Percentiles rank a stretch among this genome's conserved stretches.
Evolutionary conservation across 768 basidiomycete genomes (phyloP).

Genomic region (Pisolithus albus): DNA sequence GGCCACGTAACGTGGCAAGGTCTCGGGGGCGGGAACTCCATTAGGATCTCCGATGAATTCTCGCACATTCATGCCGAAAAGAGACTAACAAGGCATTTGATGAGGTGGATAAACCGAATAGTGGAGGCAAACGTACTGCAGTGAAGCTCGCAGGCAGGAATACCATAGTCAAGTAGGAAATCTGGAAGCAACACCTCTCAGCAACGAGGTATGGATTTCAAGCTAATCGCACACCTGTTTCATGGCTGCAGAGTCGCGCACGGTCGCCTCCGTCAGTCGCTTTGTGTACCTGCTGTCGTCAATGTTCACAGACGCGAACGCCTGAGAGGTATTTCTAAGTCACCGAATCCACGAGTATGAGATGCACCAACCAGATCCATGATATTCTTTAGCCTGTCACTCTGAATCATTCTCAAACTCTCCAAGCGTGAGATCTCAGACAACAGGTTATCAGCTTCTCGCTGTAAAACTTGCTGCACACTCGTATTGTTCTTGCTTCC

Average conservation of each 20-base stretch:
- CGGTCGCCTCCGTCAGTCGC: constrained; percentile 39
- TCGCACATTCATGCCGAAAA: constrained; percentile 52
- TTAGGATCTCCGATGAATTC: constrained; percentile 29
- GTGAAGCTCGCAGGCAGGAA: constrained; percentile 51
- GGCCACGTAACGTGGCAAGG: constrained; percentile 34
- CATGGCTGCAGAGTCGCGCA: constrained; percentile 37
- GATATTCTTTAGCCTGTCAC: constrained; percentile 25
- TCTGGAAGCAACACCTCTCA: constrained; percentile 9
- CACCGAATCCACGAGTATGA: not conserved
- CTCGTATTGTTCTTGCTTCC: constrained; percentile 1
- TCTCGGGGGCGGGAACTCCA: constrained; percentile 14
- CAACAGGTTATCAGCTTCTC: constrained; percentile 42
- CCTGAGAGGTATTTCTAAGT: constrained; percentile 27
- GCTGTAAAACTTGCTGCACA: constrained; percentile 34
- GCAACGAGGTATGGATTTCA: constrained; percentile 19
- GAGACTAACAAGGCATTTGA: constrained; percentile 27
- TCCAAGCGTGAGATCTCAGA: constrained; percentile 47
- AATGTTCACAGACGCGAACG: constrained; percentile 55
- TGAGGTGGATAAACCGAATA: not conserved
- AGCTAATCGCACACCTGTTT: constrained; percentile 20
- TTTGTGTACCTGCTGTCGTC: constrained; percentile 48
- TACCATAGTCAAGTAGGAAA: constrained; percentile 51
- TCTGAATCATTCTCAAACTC: constrained; percentile 23
- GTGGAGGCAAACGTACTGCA: constrained; percentile 16
- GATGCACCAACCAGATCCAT: constrained; percentile 24